Base-by-base conservation (phyloP, 1,284 basidiomycete species). In the Stygiomarasmius scandens region DNA sequence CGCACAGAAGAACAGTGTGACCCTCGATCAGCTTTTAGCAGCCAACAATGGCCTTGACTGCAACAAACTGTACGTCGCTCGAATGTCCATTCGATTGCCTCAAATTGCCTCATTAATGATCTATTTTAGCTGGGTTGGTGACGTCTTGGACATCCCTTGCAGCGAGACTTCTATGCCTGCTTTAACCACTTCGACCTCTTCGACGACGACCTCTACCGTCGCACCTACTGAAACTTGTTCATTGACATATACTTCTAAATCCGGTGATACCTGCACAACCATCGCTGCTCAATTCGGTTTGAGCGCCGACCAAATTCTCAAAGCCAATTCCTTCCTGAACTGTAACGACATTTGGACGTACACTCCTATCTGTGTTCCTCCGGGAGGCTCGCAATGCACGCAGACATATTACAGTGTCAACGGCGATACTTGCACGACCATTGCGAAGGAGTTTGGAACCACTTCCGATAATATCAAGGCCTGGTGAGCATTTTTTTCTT, bases 21-120 rank as follows among this genome's bases (percentile, higher is more conserved):
- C 50, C 1, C 41, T 56, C 9, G 55, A 32, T 49, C 55, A 56
- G 29, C 50, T 51, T 11, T 24, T 44, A 12, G 55, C 49, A 36
- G 50, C 55, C 55, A 56, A 51, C 1, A 51, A 20, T 22, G 50
- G 34, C 32, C 36, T 48, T n/a, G 54, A 50, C 24, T 55, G 48
- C 12, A 23, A 4, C 45, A 34, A 48, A 25, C 48, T 47, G 32
- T 54, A 47, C 25, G 29, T 34, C 20, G 25, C 12, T 36, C 45
- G 45, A 5, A 12, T 32, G 29, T 5, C 29, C 5, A 32, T 32
- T 12, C 12, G 12, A 12, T 32, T 34, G 20, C 6, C 9, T 23
- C 23, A 41, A 41, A n/a, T 43, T 32, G 11, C 32, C 34, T 16
- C 36, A 20, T 36, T 38, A 19, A 3, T 24, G 38, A 41, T 41